Evolutionary conservation across 129 eudicot genomes (phyloP), one percentile per base, ranked within the genome.

Genomic region (Flaveria ramosissima): DNA sequence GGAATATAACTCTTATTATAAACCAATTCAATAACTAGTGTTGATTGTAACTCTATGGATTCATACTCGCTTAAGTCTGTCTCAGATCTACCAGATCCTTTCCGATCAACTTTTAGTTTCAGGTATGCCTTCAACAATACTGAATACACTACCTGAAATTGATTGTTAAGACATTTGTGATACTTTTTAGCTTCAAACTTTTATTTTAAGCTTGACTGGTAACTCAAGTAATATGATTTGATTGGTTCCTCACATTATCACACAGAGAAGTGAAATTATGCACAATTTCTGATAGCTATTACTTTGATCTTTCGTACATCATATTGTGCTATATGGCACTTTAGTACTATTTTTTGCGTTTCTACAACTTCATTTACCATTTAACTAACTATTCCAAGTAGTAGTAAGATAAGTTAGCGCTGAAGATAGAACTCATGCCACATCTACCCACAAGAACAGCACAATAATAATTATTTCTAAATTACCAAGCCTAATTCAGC

Each of bases 31-130:
- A 17, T 68, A 68, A 23, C 39, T 42, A 42, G 42, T 55, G n/a
- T n/a, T 32, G 45, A 39, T 63, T 71, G 76, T 43, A 56, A 69
- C 61, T 42, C 74, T 77, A 84, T 88, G 96, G 97, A 90, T 79
- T 72, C 87, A 1, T 89, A 89, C 68, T 82, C 90, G 72, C 83
- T 91, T 64, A 87, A 86, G 80, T 89, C 96, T 19, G 97, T 93
- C 75, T 75, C 76, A 16, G 98, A 93, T 71, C 86, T 93, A 69
- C 98, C 98, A 17, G 84, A 84, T 89, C 90, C 89, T 61, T 91
- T 93, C 30, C 93, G 86, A 57, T 86, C 98, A 70, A 81, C 87
- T 57, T 93, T 93, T 79, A 88, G 81, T 79, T 93, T 93, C 92
- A 93, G 98, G 98, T 93, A 80, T 64, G 72, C 51, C 56, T 72